Conservation (phyloP, 495 filamentous ascomycete species). For the Hamigera avellanea region DNA sequence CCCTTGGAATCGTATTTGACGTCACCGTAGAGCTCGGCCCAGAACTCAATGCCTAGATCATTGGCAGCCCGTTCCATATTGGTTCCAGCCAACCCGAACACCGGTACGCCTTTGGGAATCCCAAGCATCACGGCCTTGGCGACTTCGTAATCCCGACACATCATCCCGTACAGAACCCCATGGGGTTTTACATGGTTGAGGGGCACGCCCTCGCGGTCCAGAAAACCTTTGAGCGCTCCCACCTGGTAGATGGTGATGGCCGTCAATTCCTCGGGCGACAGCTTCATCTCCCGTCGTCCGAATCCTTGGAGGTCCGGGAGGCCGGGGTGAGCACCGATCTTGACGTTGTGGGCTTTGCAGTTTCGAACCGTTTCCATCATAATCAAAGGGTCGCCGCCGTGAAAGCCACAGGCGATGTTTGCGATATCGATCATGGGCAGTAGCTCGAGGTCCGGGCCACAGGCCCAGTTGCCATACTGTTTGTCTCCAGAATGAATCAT, state of each 20-base stretch:
- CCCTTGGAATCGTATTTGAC: conserved; percentile 42
- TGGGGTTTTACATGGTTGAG: conserved; percentile 53
- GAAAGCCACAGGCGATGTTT: conserved; percentile 55
- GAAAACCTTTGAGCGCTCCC: conserved; percentile 44
- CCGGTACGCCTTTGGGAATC: conserved; percentile 36
- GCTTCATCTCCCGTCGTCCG: conserved; percentile 44
- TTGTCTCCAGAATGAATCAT: too few relatives aligned
- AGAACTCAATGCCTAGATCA: conserved; percentile 41
- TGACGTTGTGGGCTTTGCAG: conserved; percentile 42
- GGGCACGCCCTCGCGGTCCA: conserved; percentile 40
- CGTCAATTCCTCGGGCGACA: conserved; percentile 42
- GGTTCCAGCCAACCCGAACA: conserved; percentile 46
- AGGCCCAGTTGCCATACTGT: conserved; percentile 33
- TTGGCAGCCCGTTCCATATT: conserved; percentile 40
- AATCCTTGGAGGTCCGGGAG: conserved; percentile 53
- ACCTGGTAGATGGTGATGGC: conserved; percentile 48
- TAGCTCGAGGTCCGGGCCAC: conserved; percentile 45
- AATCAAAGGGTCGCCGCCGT: conserved; percentile 45
- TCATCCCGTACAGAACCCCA: conserved; percentile 44
- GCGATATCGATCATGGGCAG: conserved; percentile 48
- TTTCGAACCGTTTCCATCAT: conserved; percentile 46
- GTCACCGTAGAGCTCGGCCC: conserved; percentile 46
- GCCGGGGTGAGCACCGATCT: conserved; percentile 48
- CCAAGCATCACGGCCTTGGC: conserved; percentile 41
- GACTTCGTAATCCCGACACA: conserved; percentile 39